Evolutionary conservation across 306 rosid species (phyloP).

Genomic region (Quercus variabilis): DNA sequence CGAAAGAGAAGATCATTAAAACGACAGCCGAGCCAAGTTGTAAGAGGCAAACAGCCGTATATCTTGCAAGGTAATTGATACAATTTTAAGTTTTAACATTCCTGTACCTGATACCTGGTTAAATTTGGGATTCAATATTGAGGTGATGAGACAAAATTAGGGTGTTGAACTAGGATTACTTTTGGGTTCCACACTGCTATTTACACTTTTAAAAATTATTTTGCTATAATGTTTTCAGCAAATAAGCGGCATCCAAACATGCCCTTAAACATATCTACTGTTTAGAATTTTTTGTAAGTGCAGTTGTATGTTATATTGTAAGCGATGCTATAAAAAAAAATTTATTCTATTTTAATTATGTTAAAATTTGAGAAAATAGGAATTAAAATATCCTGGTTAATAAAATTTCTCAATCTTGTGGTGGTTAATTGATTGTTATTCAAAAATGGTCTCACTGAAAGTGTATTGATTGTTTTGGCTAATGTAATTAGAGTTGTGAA

Average conservation of each 20-base stretch:
- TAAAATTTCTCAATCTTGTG: neutral
- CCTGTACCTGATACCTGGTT: neutral
- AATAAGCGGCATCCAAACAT: too few relatives aligned
- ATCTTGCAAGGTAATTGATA: constrained; percentile 47
- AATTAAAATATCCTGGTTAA: neutral
- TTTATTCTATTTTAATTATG: neutral
- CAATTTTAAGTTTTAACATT: neutral
- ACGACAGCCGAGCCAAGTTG: constrained; percentile 58
- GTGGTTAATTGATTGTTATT: neutral
- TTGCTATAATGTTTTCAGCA: too few relatives aligned
- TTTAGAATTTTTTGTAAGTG: neutral
- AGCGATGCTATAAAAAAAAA: neutral
- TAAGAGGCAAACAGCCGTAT: constrained; percentile 47
- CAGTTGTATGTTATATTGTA: neutral
- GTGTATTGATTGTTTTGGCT: neutral
- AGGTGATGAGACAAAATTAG: neutral
- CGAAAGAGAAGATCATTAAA: constrained; percentile 69
- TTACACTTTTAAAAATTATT: too few relatives aligned
- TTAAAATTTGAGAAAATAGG: neutral
- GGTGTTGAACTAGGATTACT: neutral
- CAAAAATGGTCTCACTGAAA: neutral
- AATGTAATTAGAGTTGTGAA: neutral
- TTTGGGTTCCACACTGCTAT: too few relatives aligned
- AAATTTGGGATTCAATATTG: neutral
- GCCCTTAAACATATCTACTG: neutral